Evolutionary conservation across 164 flowering plant species (phyloP).

Genomic region (Brasenia schreberi): DNA sequence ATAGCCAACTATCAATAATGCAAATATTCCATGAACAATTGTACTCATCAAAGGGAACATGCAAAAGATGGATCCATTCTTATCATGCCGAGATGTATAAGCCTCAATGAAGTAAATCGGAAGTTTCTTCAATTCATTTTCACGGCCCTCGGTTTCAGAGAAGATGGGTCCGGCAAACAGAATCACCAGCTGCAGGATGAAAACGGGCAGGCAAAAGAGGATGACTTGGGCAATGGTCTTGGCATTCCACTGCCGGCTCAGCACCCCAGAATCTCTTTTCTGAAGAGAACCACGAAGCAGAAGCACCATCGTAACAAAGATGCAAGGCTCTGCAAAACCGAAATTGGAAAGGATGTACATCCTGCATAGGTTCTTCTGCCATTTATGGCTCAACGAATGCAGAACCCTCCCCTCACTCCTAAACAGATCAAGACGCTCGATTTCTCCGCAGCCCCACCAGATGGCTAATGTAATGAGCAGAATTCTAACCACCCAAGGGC

Average conservation of each 20-base stretch:
- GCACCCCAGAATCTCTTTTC: slow-evolving; percentile 42
- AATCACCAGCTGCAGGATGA: slow-evolving; percentile 55
- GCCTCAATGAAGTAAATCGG: slow-evolving; percentile 50
- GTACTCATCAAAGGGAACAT: slow-evolving; percentile 85
- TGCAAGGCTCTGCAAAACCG: slow-evolving; percentile 95
- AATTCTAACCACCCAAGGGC: slow-evolving; percentile 86
- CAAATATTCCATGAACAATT: slow-evolving; percentile 59
- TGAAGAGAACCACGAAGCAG: slow-evolving; percentile 81
- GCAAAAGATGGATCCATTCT: slow-evolving; percentile 30
- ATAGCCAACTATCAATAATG: slow-evolving; percentile 37
- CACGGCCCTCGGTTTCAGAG: slow-evolving; percentile 1
- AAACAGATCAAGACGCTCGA: slow-evolving; percentile 49
- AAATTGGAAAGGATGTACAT: slow-evolving; percentile 72
- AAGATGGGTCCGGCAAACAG: slow-evolving; percentile 50
- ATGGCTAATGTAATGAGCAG: slow-evolving; percentile 43
- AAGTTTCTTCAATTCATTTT: slow-evolving; percentile 19
- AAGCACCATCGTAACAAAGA: slow-evolving; percentile 60
- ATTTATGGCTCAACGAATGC: slow-evolving; percentile 32
- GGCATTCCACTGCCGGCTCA: slow-evolving; percentile 55
- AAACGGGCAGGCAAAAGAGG: slow-evolving; percentile 62
- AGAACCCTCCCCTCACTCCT: slow-evolving; percentile 38
- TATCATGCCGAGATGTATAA: background rate
- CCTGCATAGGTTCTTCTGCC: slow-evolving; percentile 86
- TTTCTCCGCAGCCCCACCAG: slow-evolving; percentile 88
- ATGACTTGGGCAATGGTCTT: slow-evolving; percentile 52